phyloP scores from a whole-genome alignment of 1,139 yeast species.

The Pichia sp. region DNA sequence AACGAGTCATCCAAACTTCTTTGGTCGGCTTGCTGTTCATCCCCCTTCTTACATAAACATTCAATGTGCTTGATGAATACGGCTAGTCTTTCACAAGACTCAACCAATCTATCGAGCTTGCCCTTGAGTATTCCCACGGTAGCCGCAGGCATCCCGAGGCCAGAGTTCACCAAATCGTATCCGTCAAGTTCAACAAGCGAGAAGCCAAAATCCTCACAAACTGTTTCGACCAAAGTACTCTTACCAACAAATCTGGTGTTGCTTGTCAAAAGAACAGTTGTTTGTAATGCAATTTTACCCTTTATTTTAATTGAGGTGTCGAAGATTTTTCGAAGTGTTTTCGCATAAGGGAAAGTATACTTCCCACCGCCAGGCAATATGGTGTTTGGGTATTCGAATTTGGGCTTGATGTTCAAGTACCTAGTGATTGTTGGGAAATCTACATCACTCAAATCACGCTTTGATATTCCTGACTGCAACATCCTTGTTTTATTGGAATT shows the following conservation, averaged over 20 bases:
- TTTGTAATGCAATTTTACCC: constrained; percentile 37
- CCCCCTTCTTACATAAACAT: constrained; percentile 62
- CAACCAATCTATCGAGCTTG: constrained; percentile 58
- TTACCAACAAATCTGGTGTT: constrained; percentile 79
- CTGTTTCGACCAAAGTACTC: constrained; percentile 52
- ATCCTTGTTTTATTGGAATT: constrained; percentile 64
- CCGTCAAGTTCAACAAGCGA: constrained; percentile 72
- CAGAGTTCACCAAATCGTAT: constrained; percentile 53
- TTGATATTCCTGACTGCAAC: constrained; percentile 56
- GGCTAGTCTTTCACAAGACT: constrained; percentile 40
- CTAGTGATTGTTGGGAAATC: constrained; percentile 31
- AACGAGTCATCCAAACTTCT: constrained; percentile 42
- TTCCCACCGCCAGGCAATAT: constrained; percentile 7
- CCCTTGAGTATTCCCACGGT: constrained; percentile 77
- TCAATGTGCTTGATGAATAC: constrained; percentile 73
- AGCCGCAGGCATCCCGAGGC: constrained; percentile 58
- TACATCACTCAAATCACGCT: constrained; percentile 19
- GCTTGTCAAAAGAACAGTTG: constrained; percentile 66
- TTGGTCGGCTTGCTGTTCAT: constrained; percentile 47
- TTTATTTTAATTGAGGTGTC: constrained; percentile 38
- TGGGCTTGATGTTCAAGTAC: constrained; percentile 40
- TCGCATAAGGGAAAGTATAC: constrained; percentile 45
- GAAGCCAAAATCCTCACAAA: constrained; percentile 58
- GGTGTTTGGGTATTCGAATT: constrained; percentile 34
- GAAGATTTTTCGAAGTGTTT: constrained; percentile 48